Evolutionary conservation across 2,329 filamentous ascomycete genomes (phyloP).

Genomic region (Penicillium sp.): DNA sequence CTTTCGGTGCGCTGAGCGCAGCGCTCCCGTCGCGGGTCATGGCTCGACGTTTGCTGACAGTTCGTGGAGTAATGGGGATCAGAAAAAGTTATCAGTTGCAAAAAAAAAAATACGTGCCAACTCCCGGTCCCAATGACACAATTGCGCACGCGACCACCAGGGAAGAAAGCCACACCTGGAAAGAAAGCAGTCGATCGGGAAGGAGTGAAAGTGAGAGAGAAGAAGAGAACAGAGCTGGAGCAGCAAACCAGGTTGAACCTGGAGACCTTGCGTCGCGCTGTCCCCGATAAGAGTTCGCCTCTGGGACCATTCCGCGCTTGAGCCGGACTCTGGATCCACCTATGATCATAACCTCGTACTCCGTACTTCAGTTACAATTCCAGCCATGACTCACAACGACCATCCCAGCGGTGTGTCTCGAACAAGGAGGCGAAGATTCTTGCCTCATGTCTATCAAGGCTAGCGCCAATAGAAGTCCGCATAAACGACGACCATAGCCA

Average conservation of each 20-base stretch:
- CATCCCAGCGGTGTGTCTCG: background rate
- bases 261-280: background rate
- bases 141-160: background rate
- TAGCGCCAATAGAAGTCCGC: background rate
- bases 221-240: slow-evolving; percentile 11
- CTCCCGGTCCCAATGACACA: slow-evolving; percentile 7
- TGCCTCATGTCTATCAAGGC: background rate
- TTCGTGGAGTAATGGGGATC: background rate
- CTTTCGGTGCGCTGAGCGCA: slow-evolving; percentile 32
- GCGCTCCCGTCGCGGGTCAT: slow-evolving; percentile 37
- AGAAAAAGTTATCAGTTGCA: background rate
- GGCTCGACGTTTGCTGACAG: slow-evolving; percentile 20
- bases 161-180: background rate
- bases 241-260: background rate
- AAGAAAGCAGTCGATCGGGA: background rate
- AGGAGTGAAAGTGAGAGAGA: background rate
- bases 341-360: background rate
- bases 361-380: background rate
- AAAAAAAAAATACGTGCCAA: background rate
- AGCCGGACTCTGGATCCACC: slow-evolving; percentile 10
- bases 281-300: slow-evolving; percentile 13
- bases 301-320: slow-evolving; percentile 2
- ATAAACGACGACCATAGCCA: background rate
- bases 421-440: background rate
- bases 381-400: slow-evolving; percentile 12